phyloP scores from a whole-genome alignment of 805 yeast species.

The Priceomyces medius region DNA sequence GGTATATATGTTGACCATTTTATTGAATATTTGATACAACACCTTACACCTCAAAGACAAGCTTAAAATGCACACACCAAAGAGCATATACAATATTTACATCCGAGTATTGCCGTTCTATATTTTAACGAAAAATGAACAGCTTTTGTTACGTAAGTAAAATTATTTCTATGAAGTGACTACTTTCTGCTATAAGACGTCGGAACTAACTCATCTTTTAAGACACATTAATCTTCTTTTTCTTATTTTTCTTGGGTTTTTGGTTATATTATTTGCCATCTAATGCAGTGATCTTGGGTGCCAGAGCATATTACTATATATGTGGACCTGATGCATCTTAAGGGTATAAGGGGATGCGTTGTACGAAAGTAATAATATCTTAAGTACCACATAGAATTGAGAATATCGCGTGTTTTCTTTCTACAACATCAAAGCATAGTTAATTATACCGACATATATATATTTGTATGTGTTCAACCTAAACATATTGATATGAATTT shows the following conservation, averaged over 20 bases:
- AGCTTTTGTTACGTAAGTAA: slow-evolving; percentile 25
- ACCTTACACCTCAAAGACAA: too few species aligned
- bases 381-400: too few species aligned
- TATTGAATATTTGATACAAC: too few species aligned
- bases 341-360: too few species aligned
- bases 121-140: slow-evolving; percentile 50
- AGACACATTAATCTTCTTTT: slow-evolving; percentile 22
- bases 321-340: slow-evolving; percentile 23
- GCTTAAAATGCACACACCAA: not conserved
- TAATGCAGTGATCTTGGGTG: slow-evolving; percentile 26
- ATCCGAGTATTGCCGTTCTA: slow-evolving; percentile 38
- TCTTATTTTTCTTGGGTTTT: slow-evolving; percentile 24
- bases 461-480: too few species aligned
- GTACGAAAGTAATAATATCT: too few species aligned
- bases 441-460: too few species aligned
- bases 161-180: not conserved
- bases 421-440: too few species aligned
- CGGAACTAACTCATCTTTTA: slow-evolving; percentile 8
- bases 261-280: slow-evolving; percentile 27
- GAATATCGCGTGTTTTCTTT: too few species aligned
- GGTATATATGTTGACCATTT: too few species aligned
- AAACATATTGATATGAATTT: too few species aligned
- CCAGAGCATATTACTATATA: slow-evolving; percentile 35
- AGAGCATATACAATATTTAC: not conserved
- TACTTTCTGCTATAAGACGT: not conserved